These are phyloP conservation scores for Hymenoscyphus fructigenus DNA, from an alignment of 2,329 filamentous ascomycete genomes.

Conservation along the genomic window DNA sequence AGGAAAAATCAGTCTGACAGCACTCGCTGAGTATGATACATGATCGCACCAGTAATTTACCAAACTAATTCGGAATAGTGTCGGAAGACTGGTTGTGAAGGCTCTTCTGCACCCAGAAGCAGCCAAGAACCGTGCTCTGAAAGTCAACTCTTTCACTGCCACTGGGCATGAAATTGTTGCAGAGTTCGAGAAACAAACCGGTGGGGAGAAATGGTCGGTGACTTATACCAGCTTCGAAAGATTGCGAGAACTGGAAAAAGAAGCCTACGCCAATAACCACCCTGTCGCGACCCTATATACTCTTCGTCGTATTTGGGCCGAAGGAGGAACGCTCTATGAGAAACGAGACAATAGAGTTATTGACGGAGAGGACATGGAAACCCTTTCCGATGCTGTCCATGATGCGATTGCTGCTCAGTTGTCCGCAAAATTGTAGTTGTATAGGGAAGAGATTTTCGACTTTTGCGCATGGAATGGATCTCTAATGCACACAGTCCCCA, in stretches of 20 bases:
- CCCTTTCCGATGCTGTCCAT: slow-evolving; percentile 48
- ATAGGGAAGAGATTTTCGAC: too few relatives aligned
- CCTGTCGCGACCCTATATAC: slow-evolving; percentile 57
- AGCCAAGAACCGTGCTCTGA: slow-evolving; percentile 37
- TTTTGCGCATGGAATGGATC: too few relatives aligned
- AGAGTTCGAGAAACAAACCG: slow-evolving; percentile 38
- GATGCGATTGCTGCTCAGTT: slow-evolving; percentile 30
- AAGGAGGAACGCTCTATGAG: slow-evolving; percentile 70
- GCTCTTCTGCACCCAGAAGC: slow-evolving; percentile 39
- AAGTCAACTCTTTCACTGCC: slow-evolving; percentile 38
- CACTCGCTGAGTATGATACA: slow-evolving; percentile 63
- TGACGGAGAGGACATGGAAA: slow-evolving; percentile 52
- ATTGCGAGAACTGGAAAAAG: slow-evolving; percentile 56
- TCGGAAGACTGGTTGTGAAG: slow-evolving; percentile 39
- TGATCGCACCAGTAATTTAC: not conserved
- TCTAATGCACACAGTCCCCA: too few relatives aligned
- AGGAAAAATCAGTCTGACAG: slow-evolving; percentile 64
- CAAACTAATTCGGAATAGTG: slow-evolving; percentile 35
- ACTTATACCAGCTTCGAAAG: slow-evolving; percentile 32
- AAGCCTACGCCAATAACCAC: slow-evolving; percentile 54
- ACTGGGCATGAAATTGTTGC: slow-evolving; percentile 40
- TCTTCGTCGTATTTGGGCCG: slow-evolving; percentile 68
- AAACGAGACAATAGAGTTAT: slow-evolving; percentile 65
- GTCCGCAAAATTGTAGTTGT: not conserved
- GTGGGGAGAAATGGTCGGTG: slow-evolving; percentile 43